Evolutionary conservation across 2,329 filamentous ascomycete species (phyloP), one percentile per base, ranked within the genome.

Genomic region (Phoma sp.): DNA sequence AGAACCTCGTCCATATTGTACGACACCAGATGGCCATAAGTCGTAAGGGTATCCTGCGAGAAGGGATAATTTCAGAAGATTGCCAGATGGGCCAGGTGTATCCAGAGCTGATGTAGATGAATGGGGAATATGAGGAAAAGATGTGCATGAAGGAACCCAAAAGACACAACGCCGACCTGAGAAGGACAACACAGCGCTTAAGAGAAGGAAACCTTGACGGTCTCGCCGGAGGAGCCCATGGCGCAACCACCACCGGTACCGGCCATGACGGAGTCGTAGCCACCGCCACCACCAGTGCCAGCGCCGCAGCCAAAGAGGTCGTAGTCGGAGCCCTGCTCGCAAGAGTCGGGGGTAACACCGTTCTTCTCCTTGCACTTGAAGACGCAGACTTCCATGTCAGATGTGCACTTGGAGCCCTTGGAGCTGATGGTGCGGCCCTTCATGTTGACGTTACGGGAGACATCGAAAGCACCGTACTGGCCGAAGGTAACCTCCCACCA

Each of bases 361-460:
- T 42, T 50, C 23, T 43, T 29, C n/a, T 66, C 53, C 53, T 70
- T 71, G 72, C 79, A 81, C 61, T 66, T 59, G 68, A 78, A 81
- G 40, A 76, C 76, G 65, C 79, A 81, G 5, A 59, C 71, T 17
- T 69, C 51, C 73, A 79, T 76, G 61, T 77, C 69, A 29, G 76
- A 73, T 11, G 66, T 62, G 66, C 79, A 81, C 54, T 77, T 74
- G 55, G 68, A 71, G 45, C 67, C 69, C 45, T 74, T 71, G 49
- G 74, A 68, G 45, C 61, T 65, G 69, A 80, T 78, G 42, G 32
- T 54, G 60, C 73, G 67, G 29, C 79, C 79, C 42, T 62, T 59
- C 77, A 78, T 80, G 68, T 78, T 77, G 66, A 79, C 71, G 57
- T 78, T 71, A 29, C 77, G 73, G 32, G 75, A 78, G 47, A 81